Evolutionary conservation across 2,329 filamentous ascomycete genomes (phyloP), one percentile per base, ranked within the genome.

Genomic region (Huntiella abstrusa): DNA sequence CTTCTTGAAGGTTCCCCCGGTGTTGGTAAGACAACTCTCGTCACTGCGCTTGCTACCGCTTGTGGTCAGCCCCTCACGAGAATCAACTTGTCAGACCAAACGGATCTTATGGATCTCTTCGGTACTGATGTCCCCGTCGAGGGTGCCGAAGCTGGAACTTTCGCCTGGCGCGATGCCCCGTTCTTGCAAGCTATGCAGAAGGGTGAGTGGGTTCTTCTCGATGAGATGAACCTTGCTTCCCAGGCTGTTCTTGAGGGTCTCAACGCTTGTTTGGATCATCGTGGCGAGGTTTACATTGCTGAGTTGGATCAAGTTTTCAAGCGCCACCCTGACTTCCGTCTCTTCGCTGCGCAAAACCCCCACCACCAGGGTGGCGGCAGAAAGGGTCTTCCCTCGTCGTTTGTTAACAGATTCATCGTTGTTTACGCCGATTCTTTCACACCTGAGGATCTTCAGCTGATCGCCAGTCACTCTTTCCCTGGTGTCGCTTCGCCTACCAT

Each of bases 191-290:
- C 91, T 0, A 96, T 98, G 88, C 91, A 96, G 58, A 82, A 76
- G 49, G 91, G 91, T 22, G 83, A 93, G 54, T 98, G 91, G 91
- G 91, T 98, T 8, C 67, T 98, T 22, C 70, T 98, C 0, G 91
- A 98, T 57, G 91, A 98, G 65, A 98, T 98, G 91, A 98, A 98
- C 56, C 65, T 98, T 52, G 91, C 92, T 1, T 96, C 88, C 0
- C 91, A 98, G 59, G 93, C 88, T 4, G 87, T 98, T 2, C 72
- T 98, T 1, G 91, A 98, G 64, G 92, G 91, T 52, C 67, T 98
- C 32, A 98, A 98, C 54, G 88, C 91, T 16, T 96, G 91, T 64
- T 71, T 98, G 28, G 91, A 98, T 60, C 92, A 98, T 59, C 78
- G 92, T 61, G 88, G 91, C 49, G 84, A 95, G 60, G 84, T 94